Evolutionary conservation across 1,139 yeast genomes (phyloP), one percentile per base, ranked within the genome.

Genomic region (Debaryomyces fabryi): DNA sequence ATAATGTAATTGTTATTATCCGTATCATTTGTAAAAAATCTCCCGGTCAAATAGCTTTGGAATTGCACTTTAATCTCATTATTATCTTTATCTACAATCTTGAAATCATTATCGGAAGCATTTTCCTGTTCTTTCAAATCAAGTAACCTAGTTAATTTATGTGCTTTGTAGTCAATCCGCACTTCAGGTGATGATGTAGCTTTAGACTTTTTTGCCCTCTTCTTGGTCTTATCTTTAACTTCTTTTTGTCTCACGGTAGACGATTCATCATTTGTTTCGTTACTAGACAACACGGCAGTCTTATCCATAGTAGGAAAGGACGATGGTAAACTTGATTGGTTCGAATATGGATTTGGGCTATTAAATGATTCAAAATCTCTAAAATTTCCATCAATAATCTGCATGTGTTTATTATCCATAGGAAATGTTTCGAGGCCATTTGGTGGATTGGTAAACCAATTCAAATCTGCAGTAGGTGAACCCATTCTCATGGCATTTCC

Each of bases 21-120:
- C 20, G 62, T 60, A 49, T 74, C 77, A 54, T 75, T 76, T 3
- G 80, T 74, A 39, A 73, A 58, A 49, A 75, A 72, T 42, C 76
- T 60, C 2, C 80, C 81, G 50, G 69, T 72, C 30, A 76, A 60
- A 51, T 74, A 75, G 12, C 78, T 78, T 39, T 62, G 64, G 35
- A 76, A 64, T 6, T 62, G 64, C 12, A 72, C 54, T 3, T 47
- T 40, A 10, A 68, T 56, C 44, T 60, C 62, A 47, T 67, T 66
- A 38, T 58, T 65, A 38, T 65, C 61, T 40, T 64, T 64, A 48
- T 72, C 78, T 4, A 70, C 58, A 8, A 72, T 60, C 42, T 61
- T 64, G 50, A 60, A 69, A 42, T 68, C 67, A 25, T 52, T 53
- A 27, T 6, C 5, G 9, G 49, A 52, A 6, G 55, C 47, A 10